A percentile compares a stretch with the other conserved stretches of the same genome.
phyloP scores from a whole-genome alignment of 1,139 yeast species.

The Nakaseomyces sp. region DNA sequence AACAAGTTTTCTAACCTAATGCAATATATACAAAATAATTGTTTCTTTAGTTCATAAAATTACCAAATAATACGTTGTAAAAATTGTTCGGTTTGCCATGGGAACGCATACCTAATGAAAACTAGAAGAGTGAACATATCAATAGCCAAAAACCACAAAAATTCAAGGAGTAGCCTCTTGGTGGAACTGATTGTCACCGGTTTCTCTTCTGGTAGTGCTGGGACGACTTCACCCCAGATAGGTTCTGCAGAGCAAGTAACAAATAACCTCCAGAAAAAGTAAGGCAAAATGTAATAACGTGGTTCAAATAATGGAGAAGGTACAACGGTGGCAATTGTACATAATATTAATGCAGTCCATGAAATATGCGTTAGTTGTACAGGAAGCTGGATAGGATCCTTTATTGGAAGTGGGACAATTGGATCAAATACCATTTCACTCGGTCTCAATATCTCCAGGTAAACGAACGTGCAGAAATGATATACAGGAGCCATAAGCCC shows the following conservation, averaged over 20 bases:
- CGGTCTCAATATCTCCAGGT: conserved; percentile 33
- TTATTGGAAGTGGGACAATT: conserved; percentile 31
- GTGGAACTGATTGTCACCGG: conserved; percentile 25
- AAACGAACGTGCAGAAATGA: conserved; percentile 55
- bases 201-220: conserved; percentile 13
- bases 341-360: conserved; percentile 42
- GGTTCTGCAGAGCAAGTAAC: conserved; percentile 38
- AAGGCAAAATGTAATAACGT: conserved; percentile 80
- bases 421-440: conserved; percentile 32
- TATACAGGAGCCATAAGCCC: conserved; percentile 52
- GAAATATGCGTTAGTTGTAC: conserved; percentile 36
- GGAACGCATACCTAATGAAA: conserved; percentile 55
- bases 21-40: background rate
- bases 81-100: conserved; percentile 55
- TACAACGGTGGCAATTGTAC: conserved; percentile 53
- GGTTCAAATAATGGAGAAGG: conserved; percentile 95
- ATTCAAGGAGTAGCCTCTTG: conserved; percentile 44
- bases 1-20: conserved; percentile 3
- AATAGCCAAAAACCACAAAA: conserved; percentile 49
- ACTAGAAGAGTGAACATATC: conserved; percentile 46
- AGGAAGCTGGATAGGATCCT: conserved; percentile 31
- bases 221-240: conserved; percentile 18
- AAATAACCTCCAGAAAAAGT: conserved; percentile 61
- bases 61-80: conserved; percentile 86
- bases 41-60: conserved; percentile 8